Base-by-base conservation (phyloP, 2,329 filamentous ascomycete species). In the Zymoseptoria tritici region DNA sequence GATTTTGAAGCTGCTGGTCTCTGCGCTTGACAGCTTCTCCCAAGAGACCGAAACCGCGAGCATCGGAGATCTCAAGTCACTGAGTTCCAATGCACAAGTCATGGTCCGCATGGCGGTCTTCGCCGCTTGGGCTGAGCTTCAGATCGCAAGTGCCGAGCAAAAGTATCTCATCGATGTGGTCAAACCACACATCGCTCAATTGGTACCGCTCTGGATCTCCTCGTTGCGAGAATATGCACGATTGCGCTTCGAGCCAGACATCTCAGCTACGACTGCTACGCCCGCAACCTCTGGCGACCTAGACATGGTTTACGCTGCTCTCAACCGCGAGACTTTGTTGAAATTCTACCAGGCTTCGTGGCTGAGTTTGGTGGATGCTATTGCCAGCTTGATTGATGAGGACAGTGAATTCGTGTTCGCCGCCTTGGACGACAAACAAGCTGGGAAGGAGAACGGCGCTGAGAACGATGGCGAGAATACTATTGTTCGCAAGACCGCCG, bases 61-160 rank as follows among this genome's bases (percentile, higher is more conserved):
- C 21, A 97, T 99, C 71, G 94, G 94, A 16, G 95, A 99, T 66
- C 80, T 99, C 5, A 91, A 90, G 74, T 91, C 90, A 0, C 83
- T 99, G 19, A 97, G 92, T 71, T 91, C 93, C 1, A 99, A 99
- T 72, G 93, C 94, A 0, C 90, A 95, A 71, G 91, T 97, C 54
- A 99, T 99, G 94, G 91, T 99, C 58, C 96, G 96, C 75, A 94
- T 97, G 84, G 88, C 94, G 0, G 88, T 99, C 1, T 96, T 96
- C 74, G 94, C 93, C 1, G 94, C 93, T 0, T 99, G 94, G 94
- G 95, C 94, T 3, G 91, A 97, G 72, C 81, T 99, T 31, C 94
- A 99, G 75, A 92, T 99, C 63, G 91, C 94, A 24, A 97, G 93
- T 75, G 86, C 85, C 4, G 93, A 97, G 71, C 93, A 97, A 67